These are phyloP conservation scores for Pestalotiopsis fici DNA, from an alignment of 2,329 filamentous ascomycete species.

Conservation along the genomic window DNA sequence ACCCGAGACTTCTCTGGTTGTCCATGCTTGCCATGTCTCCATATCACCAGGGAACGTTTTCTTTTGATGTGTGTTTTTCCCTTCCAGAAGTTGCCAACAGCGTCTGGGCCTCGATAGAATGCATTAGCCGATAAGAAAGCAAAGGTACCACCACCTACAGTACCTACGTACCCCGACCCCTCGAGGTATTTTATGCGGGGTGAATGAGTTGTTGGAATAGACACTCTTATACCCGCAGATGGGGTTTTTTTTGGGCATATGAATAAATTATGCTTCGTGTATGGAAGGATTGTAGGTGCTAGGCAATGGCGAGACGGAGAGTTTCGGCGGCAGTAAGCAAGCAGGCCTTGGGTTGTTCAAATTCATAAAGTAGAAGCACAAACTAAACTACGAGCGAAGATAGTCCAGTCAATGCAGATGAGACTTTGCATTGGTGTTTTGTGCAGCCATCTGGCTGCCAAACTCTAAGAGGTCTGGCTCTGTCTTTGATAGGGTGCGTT, in stretches of 20 bases:
- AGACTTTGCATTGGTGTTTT: neutral
- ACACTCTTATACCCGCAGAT: no score
- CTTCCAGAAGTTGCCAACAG: neutral
- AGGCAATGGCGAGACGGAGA: no score
- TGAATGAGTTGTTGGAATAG: no score
- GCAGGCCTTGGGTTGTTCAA: no score
- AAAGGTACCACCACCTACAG: neutral
- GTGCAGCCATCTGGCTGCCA: neutral
- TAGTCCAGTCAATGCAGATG: neutral
- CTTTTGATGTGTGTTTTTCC: neutral
- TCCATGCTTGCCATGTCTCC: neutral
- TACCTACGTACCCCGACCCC: no score
- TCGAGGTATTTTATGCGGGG: no score
- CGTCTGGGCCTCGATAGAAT: neutral
- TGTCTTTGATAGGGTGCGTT: neutral
- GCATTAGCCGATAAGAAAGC: neutral
- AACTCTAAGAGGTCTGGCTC: neutral
- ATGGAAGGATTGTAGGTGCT: no score
- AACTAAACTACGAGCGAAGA: neutral
- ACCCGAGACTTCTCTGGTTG: neutral
- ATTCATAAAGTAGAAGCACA: no score
- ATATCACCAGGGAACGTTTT: neutral
- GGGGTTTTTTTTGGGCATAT: no score
- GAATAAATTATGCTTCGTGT: no score
- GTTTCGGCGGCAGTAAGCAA: no score